Evolutionary conservation across 2,329 filamentous ascomycete genomes (phyloP).

Genomic region (Hawksworthiomyces lignivorus): DNA sequence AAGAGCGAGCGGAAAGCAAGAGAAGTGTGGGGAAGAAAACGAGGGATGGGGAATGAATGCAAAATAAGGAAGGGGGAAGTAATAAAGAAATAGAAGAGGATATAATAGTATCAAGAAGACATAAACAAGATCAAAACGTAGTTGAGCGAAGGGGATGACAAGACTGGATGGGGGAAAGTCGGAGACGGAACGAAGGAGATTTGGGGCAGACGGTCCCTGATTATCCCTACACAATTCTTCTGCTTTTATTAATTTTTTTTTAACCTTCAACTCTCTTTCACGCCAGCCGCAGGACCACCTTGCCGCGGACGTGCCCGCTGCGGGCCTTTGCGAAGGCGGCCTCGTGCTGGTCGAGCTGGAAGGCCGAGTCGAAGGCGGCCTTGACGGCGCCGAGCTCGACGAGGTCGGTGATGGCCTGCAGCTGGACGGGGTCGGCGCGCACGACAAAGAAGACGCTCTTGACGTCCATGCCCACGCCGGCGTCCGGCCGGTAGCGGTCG

Average conservation of each 20-base stretch:
- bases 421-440: constrained; percentile 11
- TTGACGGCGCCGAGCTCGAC: constrained; percentile 9
- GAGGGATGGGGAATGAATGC: too few species aligned
- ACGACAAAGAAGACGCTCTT: constrained; percentile 11
- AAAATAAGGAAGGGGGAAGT: too few species aligned
- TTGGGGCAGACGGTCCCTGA: too few species aligned
- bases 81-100: neutral
- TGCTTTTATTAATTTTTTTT: too few species aligned
- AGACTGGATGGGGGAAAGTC: too few species aligned
- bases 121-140: neutral
- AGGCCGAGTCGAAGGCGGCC: constrained; percentile 13
- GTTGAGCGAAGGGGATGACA: too few species aligned
- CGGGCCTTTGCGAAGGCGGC: constrained; percentile 11
- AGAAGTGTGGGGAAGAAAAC: too few species aligned
- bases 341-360: constrained; percentile 13
- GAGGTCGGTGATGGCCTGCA: constrained; percentile 14
- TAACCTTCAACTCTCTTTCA: too few species aligned
- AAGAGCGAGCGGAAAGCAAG: too few species aligned
- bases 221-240: too few species aligned
- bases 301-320: constrained; percentile 12
- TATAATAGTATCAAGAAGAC: neutral
- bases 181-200: too few species aligned
- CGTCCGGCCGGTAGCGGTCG: constrained; percentile 8
- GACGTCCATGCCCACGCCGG: constrained; percentile 13
- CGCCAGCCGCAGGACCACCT: constrained; percentile 14